Evolutionary conservation across 2,329 filamentous ascomycete genomes (phyloP).

Genomic region (Claviceps monticola): DNA sequence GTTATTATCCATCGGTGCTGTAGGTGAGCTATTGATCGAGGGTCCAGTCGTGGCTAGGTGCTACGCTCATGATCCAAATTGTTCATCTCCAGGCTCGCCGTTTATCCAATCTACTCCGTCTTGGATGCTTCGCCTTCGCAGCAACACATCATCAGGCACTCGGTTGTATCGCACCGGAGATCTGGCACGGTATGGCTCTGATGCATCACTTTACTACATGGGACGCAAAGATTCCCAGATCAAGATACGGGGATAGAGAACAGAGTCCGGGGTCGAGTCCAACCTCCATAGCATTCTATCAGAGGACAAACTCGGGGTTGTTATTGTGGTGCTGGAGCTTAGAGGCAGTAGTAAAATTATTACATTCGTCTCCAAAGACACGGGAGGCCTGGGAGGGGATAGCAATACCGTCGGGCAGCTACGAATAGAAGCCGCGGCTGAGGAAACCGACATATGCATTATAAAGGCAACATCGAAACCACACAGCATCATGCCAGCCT

Average conservation of each 20-base stretch:
- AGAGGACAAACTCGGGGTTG: background rate
- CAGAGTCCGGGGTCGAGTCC: slow-evolving; percentile 25
- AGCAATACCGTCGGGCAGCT: background rate
- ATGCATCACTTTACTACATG: slow-evolving; percentile 10
- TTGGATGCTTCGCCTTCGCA: slow-evolving; percentile 9
- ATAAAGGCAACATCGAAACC: background rate
- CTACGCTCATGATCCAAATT: slow-evolving; percentile 35
- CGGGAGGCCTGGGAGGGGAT: background rate
- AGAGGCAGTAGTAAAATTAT: background rate
- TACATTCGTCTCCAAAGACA: background rate
- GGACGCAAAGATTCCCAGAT: slow-evolving; percentile 21
- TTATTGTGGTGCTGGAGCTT: background rate
- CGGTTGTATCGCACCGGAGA: slow-evolving; percentile 12
- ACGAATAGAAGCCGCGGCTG: background rate
- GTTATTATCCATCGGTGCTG: background rate
- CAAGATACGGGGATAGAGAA: slow-evolving; percentile 39
- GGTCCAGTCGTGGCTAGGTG: slow-evolving; percentile 39
- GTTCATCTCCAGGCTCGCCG: background rate
- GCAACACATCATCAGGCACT: slow-evolving; percentile 10
- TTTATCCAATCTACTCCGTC: background rate
- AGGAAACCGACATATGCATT: background rate
- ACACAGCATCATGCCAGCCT: background rate
- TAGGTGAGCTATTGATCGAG: slow-evolving; percentile 9
- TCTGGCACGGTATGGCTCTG: slow-evolving; percentile 17
- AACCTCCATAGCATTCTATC: background rate